A percentile compares a stretch with the other conserved stretches of the same genome.
Conservation (phyloP, 2,329 filamentous ascomycete genomes). For the Colletotrichum falcatum region DNA sequence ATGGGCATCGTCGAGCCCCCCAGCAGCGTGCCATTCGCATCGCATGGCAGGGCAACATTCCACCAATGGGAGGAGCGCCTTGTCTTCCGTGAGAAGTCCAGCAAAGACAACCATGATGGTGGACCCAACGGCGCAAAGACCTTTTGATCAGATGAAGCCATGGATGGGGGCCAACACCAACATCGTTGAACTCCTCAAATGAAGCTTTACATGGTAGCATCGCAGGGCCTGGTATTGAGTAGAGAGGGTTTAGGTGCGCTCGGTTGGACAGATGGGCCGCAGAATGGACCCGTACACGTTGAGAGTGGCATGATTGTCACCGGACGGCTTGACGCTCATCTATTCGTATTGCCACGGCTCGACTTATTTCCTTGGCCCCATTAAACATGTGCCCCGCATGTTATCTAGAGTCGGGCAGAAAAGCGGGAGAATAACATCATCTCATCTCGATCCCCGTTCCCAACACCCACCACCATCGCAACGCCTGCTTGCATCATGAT, state of each 20-base stretch:
- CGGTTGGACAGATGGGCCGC: no score
- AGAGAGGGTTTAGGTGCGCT: not conserved
- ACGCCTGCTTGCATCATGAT: not conserved
- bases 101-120: conserved; percentile 61
- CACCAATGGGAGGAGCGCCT: conserved; percentile 52
- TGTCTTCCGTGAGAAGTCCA: conserved; percentile 62
- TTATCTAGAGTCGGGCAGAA: conserved; percentile 12
- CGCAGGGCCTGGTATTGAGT: conserved; percentile 1
- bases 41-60: conserved; percentile 55
- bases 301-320: not conserved
- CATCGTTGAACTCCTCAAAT: no score
- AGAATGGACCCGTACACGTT: not conserved
- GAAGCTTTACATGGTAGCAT: conserved; percentile 20
- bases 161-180: no score
- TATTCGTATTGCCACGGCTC: not conserved
- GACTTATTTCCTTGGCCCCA: not conserved
- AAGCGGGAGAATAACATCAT: not conserved
- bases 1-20: conserved; percentile 55
- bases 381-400: not conserved
- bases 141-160: conserved; percentile 44
- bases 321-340: not conserved
- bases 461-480: not conserved
- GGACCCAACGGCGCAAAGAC: conserved; percentile 50
- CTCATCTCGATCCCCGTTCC: conserved; percentile 9
- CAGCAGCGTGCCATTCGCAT: conserved; percentile 48